Percentiles rank a stretch among this genome's conserved stretches.
These are phyloP conservation scores for Corynascus novoguineensis DNA, from an alignment of 495 filamentous ascomycete genomes.

Conservation along the genomic window DNA sequence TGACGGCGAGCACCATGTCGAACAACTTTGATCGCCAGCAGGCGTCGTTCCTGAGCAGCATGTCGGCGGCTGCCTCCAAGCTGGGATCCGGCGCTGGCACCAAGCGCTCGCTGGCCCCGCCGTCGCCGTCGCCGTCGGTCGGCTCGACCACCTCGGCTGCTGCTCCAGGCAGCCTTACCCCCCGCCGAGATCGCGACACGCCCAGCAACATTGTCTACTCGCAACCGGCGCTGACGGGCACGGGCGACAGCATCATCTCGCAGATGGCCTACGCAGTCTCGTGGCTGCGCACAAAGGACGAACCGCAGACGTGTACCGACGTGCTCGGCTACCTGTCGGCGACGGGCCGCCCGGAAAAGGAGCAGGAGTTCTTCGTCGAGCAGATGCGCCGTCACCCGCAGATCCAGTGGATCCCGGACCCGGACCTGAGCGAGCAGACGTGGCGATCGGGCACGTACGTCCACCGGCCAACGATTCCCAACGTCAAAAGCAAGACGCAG, in stretches of 20 bases:
- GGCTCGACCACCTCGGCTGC: slow-evolving; percentile 45
- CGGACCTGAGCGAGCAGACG: slow-evolving; percentile 49
- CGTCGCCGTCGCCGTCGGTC: slow-evolving; percentile 38
- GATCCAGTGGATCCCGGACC: slow-evolving; percentile 61
- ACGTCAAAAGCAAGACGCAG: slow-evolving; percentile 66
- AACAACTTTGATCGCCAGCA: slow-evolving; percentile 47
- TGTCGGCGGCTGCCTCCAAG: slow-evolving; percentile 45
- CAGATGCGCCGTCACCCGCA: slow-evolving; percentile 57
- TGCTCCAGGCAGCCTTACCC: slow-evolving; percentile 37
- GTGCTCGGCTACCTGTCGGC: slow-evolving; percentile 72
- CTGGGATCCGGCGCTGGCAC: slow-evolving; percentile 33
- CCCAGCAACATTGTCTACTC: slow-evolving; percentile 55
- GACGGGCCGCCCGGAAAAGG: slow-evolving; percentile 42
- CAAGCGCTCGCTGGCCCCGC: slow-evolving; percentile 40
- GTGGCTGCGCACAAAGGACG: slow-evolving; percentile 72
- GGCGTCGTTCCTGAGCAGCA: slow-evolving; percentile 42
- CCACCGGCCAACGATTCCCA: slow-evolving; percentile 71
- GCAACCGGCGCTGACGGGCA: slow-evolving; percentile 71
- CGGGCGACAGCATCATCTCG: slow-evolving; percentile 72
- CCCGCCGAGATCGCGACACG: slow-evolving; percentile 51
- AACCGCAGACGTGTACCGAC: slow-evolving; percentile 63
- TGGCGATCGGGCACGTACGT: slow-evolving; percentile 61
- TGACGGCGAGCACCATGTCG: slow-evolving; percentile 35
- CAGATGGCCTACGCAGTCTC: slow-evolving; percentile 78
- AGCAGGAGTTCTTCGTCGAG: slow-evolving; percentile 41